A percentile compares a stretch with the other conserved stretches of the same genome.
Conservation (phyloP, 192 early-diverging fungal genomes). For the Linnemannia schmuckeri region DNA sequence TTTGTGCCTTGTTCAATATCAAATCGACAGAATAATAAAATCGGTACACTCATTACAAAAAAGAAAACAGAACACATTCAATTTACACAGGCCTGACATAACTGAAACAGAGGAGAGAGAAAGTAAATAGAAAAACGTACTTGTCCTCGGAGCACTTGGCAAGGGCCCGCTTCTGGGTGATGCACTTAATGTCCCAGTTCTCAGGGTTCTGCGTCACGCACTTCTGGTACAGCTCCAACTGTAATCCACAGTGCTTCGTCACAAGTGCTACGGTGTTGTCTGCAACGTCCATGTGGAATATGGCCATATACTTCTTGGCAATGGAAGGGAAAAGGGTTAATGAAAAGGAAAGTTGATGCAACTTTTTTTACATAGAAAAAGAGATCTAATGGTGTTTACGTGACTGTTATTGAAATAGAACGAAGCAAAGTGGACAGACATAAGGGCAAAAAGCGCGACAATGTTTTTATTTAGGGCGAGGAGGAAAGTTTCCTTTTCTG, state of each 20-base stretch:
- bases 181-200: slow-evolving; percentile 67
- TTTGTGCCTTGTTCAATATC: too few relatives aligned
- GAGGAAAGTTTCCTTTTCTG: neutral
- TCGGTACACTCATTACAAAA: neutral
- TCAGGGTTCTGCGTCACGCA: slow-evolving; percentile 67
- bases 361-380: neutral
- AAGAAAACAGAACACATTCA: neutral
- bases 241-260: slow-evolving; percentile 69
- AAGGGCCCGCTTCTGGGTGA: slow-evolving; percentile 66
- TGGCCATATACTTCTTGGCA: slow-evolving; percentile 22
- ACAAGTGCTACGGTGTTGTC: slow-evolving; percentile 69
- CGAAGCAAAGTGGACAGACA: too few relatives aligned
- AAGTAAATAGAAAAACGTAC: slow-evolving; percentile 35
- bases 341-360: neutral
- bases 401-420: neutral
- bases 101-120: neutral
- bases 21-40: too few relatives aligned
- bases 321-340: neutral
- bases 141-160: slow-evolving; percentile 73
- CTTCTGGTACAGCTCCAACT: slow-evolving; percentile 67
- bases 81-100: neutral
- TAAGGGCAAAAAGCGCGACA: neutral
- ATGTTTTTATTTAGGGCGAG: neutral
- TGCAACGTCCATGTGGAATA: slow-evolving; percentile 60
- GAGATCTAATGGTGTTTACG: slow-evolving; percentile 1